Evolutionary conservation across 371 early-diverging fungal species (phyloP), one percentile per base, ranked within the genome.

Genomic region (Haplosporangium sp.): DNA sequence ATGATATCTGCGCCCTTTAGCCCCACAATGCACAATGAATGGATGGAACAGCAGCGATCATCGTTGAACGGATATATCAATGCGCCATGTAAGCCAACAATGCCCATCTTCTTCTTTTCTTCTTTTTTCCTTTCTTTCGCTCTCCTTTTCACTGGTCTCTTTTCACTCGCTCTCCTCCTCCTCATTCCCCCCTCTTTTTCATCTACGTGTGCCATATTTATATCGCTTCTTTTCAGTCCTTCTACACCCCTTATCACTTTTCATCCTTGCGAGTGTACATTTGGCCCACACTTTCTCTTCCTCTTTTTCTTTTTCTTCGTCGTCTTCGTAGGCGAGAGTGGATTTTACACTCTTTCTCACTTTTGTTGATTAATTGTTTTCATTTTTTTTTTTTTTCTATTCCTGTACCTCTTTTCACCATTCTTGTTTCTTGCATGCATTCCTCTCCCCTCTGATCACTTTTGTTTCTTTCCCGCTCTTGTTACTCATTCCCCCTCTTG

Each of bases 361-460:
- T 43, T 47, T 11, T 56, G 18, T 58, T 29, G 18, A 42, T 36
- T 20, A 6, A 38, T 42, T 57, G 10, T 45, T 45, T 52, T 61
- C 41, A 41, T 40, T 50, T 61, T 20, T 63, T 2, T 54, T 54
- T 43, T 61, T n/a, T 38, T 14, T 11, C 13, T 59, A 12, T 37
- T 42, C 38, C 48, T 41, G 14, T 43, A 10, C 55, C 48, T 47
- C 36, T 40, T 14, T 11, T 41, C 67, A 13, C 18, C 41, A 18
- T 29, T 29, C 29, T 29, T 29, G 29, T 29, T 29, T 29, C 29
- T 29, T 29, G 29, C 29, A 21, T 63, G 29, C 47, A 18, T 18
- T 8, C 29, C 48, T 55, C 40, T 45, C 59, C 14, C 46, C 36
- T 41, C 47, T 50, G 10, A 21, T 48, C 56, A 6, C 40, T n/a